phyloP scores from a whole-genome alignment of 139 green algal genomes.

The Raphidocelis subcapitata region DNA sequence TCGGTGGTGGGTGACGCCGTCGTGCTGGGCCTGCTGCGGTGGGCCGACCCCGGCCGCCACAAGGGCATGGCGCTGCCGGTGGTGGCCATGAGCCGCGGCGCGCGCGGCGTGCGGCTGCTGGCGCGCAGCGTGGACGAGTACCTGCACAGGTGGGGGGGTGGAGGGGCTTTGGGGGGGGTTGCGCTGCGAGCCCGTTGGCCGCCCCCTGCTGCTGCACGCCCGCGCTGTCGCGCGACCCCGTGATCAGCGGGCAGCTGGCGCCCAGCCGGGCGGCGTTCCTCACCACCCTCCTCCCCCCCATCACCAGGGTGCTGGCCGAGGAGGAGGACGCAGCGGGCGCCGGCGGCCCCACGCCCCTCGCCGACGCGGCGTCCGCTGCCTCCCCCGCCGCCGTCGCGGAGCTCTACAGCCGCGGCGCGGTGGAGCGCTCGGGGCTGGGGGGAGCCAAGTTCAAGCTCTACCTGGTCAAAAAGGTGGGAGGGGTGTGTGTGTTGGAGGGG shows the following conservation, averaged over 20 bases:
- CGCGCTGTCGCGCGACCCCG: too few relatives aligned
- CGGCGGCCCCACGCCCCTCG: conserved; percentile 24
- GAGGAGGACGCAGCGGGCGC: conserved; percentile 50
- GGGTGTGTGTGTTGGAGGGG: too few relatives aligned
- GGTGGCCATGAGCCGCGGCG: conserved; percentile 48
- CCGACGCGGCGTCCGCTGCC: conserved; percentile 38
- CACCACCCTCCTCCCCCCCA: too few relatives aligned
- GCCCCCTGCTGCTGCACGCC: too few relatives aligned
- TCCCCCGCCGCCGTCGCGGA: conserved; percentile 16
- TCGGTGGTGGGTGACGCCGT: background rate
- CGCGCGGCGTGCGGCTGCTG: conserved; percentile 48
- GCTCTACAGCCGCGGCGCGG: conserved; percentile 56
- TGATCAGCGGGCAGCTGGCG: too few relatives aligned
- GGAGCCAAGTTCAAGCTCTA: conserved; percentile 57
- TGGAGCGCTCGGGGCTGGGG: conserved; percentile 33
- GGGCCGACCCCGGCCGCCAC: conserved; percentile 49
- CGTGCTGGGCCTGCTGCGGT: conserved; percentile 69
- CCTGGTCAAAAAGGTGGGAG: conserved; percentile 49
- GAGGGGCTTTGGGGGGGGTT: background rate
- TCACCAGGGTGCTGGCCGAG: conserved; percentile 62
- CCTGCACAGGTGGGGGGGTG: conserved; percentile 54
- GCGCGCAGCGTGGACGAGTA: conserved; percentile 72
- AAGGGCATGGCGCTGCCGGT: conserved; percentile 61
- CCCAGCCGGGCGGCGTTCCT: too few relatives aligned
- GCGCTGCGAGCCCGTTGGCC: background rate